Evolutionary conservation across 495 filamentous ascomycete genomes (phyloP), one percentile per base, ranked within the genome.

Genomic region (Corynascus novoguineensis): DNA sequence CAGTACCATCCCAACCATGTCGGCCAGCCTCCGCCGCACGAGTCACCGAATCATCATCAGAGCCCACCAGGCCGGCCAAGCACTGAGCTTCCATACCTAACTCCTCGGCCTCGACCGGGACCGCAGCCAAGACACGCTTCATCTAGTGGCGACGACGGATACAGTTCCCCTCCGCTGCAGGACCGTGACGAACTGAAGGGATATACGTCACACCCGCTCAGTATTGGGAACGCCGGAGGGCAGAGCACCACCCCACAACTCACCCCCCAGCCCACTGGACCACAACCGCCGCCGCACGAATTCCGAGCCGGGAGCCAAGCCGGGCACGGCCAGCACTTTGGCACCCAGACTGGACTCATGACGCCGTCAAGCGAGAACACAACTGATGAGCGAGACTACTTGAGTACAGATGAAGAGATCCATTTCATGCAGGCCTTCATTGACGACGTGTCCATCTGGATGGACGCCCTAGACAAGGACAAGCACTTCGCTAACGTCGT

Each of bases 371-470:
- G 69, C 63, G 79, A 83, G 55, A 71, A 68, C 53, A 49, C 64
- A 0, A 47, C 56, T 3, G 68, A 65, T 44, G 72, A 75, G 21
- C 73, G 77, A 28, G 71, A 78, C 19, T 87, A 79, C 60, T 74
- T 97, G 25, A 81, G 80, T 55, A 81, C 81, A 14, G 82, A 84
- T 3, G 87, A 95, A 44, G 88, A 96, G 67, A 78, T 90, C 2
- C 76, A 84, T 38, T 88, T 90, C 63, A 88, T 98, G 83, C 90
- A 95, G 66, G 83, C 88, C 0, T 98, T 95, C 66, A 84, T 93
- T 25, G 89, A 95, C 64, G 88, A 96, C 61, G 87, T 98, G 15
- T 91, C 88, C 4, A 70, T 88, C 17, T 96, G 92, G 88, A 93
- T 98, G 90, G 93, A 97, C 68, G 88, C 83, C 46, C 82, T 96